Conservation (phyloP, 352 stramenopile genomes). For the Phytophthora brassicae region DNA sequence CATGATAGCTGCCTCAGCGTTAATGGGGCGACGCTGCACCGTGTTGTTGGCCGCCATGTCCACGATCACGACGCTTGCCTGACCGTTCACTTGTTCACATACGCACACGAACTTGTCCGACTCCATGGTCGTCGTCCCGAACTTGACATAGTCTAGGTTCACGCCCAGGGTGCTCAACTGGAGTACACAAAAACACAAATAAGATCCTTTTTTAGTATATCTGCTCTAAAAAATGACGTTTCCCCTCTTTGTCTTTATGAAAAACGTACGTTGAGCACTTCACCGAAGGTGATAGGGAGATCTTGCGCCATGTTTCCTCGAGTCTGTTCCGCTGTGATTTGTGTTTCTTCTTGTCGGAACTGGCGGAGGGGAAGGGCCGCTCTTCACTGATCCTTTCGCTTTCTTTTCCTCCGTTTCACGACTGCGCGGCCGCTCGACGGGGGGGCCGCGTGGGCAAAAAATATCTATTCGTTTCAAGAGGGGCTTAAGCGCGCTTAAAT, state of each 20-base stretch:
- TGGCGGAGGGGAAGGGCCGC: conserved; percentile 19
- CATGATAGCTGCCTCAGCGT: conserved; percentile 99
- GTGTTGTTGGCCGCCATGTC: conserved; percentile 89
- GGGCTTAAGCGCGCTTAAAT: conserved; percentile 36
- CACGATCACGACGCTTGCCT: conserved; percentile 91
- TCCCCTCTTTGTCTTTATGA: background rate
- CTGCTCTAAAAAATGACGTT: no score
- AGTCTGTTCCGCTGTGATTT: background rate
- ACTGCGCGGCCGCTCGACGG: conserved; percentile 43
- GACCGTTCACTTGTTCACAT: conserved; percentile 89
- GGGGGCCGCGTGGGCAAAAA: conserved; percentile 8
- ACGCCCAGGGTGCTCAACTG: conserved; percentile 88
- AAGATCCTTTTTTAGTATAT: no score
- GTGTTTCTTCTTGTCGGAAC: conserved; percentile 25
- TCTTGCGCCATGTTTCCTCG: conserved; percentile 74
- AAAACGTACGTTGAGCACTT: conserved; percentile 89
- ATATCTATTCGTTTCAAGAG: conserved; percentile 26
- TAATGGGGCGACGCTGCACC: conserved; percentile 95
- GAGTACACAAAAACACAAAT: conserved; percentile 19
- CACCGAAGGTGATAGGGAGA: conserved; percentile 88
- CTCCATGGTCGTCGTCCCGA: conserved; percentile 95
- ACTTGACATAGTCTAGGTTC: conserved; percentile 92
- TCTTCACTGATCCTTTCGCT: conserved; percentile 39
- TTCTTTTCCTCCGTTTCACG: conserved; percentile 70
- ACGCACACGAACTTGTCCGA: conserved; percentile 97